These are phyloP conservation scores for Aspergillus bombycis DNA, from an alignment of 2,329 filamentous ascomycete species.

Conservation along the genomic window DNA sequence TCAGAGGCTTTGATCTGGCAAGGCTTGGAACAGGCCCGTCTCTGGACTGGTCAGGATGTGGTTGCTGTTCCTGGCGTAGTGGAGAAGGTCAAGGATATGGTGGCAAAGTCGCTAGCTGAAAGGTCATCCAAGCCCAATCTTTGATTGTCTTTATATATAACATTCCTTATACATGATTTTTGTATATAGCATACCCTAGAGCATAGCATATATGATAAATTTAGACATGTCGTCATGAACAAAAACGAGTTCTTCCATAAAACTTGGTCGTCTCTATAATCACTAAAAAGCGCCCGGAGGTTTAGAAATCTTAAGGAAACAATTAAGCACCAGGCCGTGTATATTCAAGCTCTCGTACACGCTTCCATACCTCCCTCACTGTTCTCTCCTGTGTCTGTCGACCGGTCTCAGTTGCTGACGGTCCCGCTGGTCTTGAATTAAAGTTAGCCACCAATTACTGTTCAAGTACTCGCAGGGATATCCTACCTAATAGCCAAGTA, in stretches of 20 bases:
- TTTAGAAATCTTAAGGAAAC: constrained; percentile 4
- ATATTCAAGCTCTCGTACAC: constrained; percentile 69
- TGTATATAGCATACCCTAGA: constrained; percentile 27
- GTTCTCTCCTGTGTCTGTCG: constrained; percentile 70
- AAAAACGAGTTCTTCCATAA: background rate
- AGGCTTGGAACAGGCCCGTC: constrained; percentile 66
- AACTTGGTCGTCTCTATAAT: background rate
- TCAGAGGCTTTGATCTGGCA: constrained; percentile 79
- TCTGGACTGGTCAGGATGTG: constrained; percentile 67
- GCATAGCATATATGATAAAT: constrained; percentile 26
- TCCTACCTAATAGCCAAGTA: constrained; percentile 70
- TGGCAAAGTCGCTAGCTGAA: constrained; percentile 53
- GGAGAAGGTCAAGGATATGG: constrained; percentile 58
- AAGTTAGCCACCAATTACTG: background rate
- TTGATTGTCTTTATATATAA: constrained; percentile 19
- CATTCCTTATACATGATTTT: constrained; percentile 21
- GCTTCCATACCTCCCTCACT: constrained; percentile 72
- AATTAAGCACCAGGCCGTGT: constrained; percentile 61
- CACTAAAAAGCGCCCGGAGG: background rate
- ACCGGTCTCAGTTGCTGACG: constrained; percentile 63
- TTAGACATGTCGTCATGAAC: background rate
- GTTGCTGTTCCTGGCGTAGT: constrained; percentile 60
- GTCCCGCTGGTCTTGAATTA: constrained; percentile 62
- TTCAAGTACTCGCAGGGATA: background rate
- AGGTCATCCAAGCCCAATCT: constrained; percentile 31